Base-by-base conservation (phyloP, 2,329 filamentous ascomycete species). In the Cytospora piceae region DNA sequence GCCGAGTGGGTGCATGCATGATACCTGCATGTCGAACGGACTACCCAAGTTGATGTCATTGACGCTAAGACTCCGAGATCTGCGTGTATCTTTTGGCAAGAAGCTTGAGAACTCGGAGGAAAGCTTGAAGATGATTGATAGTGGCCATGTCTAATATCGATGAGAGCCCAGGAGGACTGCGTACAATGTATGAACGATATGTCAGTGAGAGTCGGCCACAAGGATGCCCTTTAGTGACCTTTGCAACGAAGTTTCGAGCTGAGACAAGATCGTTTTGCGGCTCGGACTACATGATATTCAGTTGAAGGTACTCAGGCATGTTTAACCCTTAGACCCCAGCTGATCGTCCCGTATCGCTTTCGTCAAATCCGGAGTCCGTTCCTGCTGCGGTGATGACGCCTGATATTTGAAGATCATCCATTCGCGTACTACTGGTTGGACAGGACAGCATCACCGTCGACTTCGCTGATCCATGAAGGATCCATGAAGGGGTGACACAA, bases 51-150 rank as follows among this genome's bases (percentile, higher is more conserved):
- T 22, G 58, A 61, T 22, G 51, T 12, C 22, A 32, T 61, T 20
- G 34, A 6, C 14, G 53, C 42, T 39, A 63, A 57, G 22, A 22
- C 27, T 2, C 34, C 34, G 39, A 63, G n/a, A 57, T 39, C 53
- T 52, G 53, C 29, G 61, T 53, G 52, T 32, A 57, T 52, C 61
- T 57, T 39, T 63, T 52, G 53, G 53, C 39, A 27, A 63, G n/a
- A 37, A n/a, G 42, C 4, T 5, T 22, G 4, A 49, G n/a, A 3
- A 14, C 31, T 56, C 51, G 42, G 31, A 17, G 8, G 9, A 20
- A 63, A 51, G 42, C 61, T 63, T 51, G 39, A 51, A 37, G 17
- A 20, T 20, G 15, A 27, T 51, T 24, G 24, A 31, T 17, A 57
- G 29, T 24, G 4, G 52, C 8, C 39, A 20, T 42, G 22, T 57